Conservation (phyloP, 345 rosid species). For the Conringia planisiliqua region DNA sequence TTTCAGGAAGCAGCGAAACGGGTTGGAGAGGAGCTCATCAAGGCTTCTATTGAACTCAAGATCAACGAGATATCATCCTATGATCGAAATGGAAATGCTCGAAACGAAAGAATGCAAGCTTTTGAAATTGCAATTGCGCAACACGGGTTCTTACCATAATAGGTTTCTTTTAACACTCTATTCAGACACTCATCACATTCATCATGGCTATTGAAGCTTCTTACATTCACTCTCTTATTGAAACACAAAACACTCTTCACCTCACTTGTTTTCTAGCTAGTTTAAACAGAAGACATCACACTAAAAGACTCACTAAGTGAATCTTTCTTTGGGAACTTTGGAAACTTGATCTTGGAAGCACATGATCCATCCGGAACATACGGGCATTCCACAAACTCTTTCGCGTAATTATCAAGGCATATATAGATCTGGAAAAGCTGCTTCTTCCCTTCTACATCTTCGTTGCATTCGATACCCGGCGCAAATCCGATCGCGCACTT, state of each 20-base stretch:
- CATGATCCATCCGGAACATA: conserved; percentile 45
- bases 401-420: conserved; percentile 60
- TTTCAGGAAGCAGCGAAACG: conserved; percentile 77
- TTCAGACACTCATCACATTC: not conserved
- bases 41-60: conserved; percentile 56
- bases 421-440: conserved; percentile 66
- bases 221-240: conserved; percentile 16
- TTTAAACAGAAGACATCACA: conserved; percentile 13
- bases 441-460: conserved; percentile 43
- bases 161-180: conserved; percentile 15
- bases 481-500: conserved; percentile 43
- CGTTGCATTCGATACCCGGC: conserved; percentile 67
- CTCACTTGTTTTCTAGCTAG: conserved; percentile 3
- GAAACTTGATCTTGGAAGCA: conserved; percentile 55
- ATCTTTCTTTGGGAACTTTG: conserved; percentile 35
- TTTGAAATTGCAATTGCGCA: conserved; percentile 66
- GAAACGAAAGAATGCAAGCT: conserved; percentile 78
- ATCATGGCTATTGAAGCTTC: not conserved
- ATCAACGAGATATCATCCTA: conserved; percentile 71
- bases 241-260: not conserved
- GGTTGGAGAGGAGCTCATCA: conserved; percentile 80
- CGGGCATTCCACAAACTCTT: conserved; percentile 67
- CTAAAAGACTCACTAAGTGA: not conserved
- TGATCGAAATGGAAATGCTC: conserved; percentile 73
- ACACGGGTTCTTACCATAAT: conserved; percentile 67